Conservation (phyloP, 2,329 filamentous ascomycete genomes). For the Domatiomyces catenatus region DNA sequence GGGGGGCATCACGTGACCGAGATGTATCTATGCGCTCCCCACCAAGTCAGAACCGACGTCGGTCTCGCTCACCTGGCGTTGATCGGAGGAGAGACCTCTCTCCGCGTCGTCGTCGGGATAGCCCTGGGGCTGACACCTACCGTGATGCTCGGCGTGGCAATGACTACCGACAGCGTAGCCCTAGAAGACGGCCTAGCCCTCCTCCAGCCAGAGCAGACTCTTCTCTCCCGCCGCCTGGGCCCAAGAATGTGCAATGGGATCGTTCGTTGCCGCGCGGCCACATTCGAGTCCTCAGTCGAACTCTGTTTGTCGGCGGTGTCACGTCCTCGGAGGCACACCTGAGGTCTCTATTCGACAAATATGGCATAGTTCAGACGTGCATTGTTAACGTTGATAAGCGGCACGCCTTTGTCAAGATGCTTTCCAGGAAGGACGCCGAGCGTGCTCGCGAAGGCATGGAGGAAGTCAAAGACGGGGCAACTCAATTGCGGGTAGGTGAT, state of each 20-base stretch:
- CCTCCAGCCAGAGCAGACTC: constrained; percentile 35
- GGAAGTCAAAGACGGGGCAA: constrained; percentile 53
- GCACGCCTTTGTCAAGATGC: constrained; percentile 98
- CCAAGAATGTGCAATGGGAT: constrained; percentile 73
- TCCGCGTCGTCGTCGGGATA: constrained; percentile 46
- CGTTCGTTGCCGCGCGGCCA: constrained; percentile 53
- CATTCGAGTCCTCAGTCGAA: constrained; percentile 89
- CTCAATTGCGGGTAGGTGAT: constrained; percentile 52
- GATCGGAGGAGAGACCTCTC: constrained; percentile 54
- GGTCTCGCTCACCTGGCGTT: constrained; percentile 65
- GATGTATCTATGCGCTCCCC: constrained; percentile 46
- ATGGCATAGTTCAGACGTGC: constrained; percentile 83
- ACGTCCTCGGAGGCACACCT: constrained; percentile 74
- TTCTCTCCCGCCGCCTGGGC: constrained; percentile 32
- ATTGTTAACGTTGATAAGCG: constrained; percentile 97
- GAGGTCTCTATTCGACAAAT: constrained; percentile 62
- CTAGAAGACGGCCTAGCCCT: constrained; percentile 49
- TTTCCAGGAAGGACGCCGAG: constrained; percentile 71
- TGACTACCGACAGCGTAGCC: constrained; percentile 79
- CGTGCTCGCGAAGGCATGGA: constrained; percentile 79
- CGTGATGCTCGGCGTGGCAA: constrained; percentile 38
- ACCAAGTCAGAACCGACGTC: constrained; percentile 46
- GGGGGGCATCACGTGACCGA: constrained; percentile 31
- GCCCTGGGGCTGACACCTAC: constrained; percentile 52
- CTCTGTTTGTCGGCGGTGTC: constrained; percentile 90